Conservation (phyloP, 441 rosid species). For the Brassica hybrid region DNA sequence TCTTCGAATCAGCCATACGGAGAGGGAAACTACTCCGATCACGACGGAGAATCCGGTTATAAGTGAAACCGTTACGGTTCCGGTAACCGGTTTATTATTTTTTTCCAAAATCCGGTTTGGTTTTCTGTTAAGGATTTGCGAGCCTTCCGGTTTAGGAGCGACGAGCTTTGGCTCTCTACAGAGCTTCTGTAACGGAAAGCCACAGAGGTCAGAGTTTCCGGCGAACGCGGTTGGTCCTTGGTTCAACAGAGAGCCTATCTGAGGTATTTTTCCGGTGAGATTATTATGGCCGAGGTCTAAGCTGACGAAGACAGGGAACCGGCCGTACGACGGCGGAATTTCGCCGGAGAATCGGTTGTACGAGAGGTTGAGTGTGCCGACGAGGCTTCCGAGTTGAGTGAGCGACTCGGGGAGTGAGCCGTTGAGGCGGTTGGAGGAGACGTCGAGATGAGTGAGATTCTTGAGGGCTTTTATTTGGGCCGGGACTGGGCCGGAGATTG, state of each 20-base stretch:
- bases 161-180: conserved; percentile 58
- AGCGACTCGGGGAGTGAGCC: conserved; percentile 79
- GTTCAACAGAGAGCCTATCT: conserved; percentile 74
- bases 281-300: conserved; percentile 81
- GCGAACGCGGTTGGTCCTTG: conserved; percentile 94
- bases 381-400: conserved; percentile 56
- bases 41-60: conserved; percentile 68
- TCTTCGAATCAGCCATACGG: conserved; percentile 62
- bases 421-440: conserved; percentile 67
- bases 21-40: conserved; percentile 60
- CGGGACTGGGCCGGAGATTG: conserved; percentile 67
- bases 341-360: conserved; percentile 68
- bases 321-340: conserved; percentile 72
- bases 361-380: conserved; percentile 77
- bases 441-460: conserved; percentile 61
- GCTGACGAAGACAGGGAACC: conserved; percentile 70
- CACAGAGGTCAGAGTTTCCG: conserved; percentile 79
- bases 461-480: conserved; percentile 49
- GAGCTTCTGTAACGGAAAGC: conserved; percentile 70
- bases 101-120: conserved; percentile 40
- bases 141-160: conserved; percentile 52
- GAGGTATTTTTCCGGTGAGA: conserved; percentile 81
- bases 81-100: conserved; percentile 41
- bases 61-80: conserved; percentile 54
- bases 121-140: conserved; percentile 40